A percentile compares a stretch with the other conserved stretches of the same genome.
Conservation (phyloP, 306 rosid species). For the Citrullus colocynthis region DNA sequence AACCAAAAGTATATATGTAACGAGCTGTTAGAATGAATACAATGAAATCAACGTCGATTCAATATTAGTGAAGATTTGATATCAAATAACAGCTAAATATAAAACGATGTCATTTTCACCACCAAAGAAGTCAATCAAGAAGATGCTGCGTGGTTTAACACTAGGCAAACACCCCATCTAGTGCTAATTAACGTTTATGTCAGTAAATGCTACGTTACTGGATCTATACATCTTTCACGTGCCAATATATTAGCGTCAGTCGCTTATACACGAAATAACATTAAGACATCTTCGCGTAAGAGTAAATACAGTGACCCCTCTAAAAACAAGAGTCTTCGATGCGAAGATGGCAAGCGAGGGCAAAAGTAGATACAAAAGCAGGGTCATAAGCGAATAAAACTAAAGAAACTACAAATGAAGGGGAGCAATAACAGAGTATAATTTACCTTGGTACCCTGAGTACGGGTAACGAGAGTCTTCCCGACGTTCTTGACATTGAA, state of each 20-base stretch:
- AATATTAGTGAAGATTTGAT: neutral
- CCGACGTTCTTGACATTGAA: slow-evolving; percentile 63
- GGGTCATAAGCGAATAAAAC: neutral
- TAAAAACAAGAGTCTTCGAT: neutral
- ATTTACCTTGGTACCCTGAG: slow-evolving; percentile 91
- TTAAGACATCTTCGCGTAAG: neutral
- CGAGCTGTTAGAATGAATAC: neutral
- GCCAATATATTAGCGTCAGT: neutral
- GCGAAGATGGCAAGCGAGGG: neutral
- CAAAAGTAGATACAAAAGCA: neutral
- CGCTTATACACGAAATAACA: neutral
- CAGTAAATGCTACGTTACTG: neutral
- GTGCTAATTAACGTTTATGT: neutral
- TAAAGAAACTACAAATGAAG: neutral
- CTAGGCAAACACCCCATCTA: neutral
- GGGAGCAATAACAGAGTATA: neutral
- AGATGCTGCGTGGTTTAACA: neutral
- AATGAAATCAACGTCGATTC: neutral
- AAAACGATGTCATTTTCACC: neutral
- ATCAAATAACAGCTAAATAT: neutral
- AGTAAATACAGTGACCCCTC: neutral
- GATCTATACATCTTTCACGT: neutral
- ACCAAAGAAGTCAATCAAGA: neutral
- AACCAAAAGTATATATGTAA: neutral
- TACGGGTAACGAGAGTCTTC: slow-evolving; percentile 78